A percentile compares a stretch with the other conserved stretches of the same genome.
These are phyloP conservation scores for Chenopodium suecicum DNA, from an alignment of 148 eudicot genomes.

Conservation along the genomic window DNA sequence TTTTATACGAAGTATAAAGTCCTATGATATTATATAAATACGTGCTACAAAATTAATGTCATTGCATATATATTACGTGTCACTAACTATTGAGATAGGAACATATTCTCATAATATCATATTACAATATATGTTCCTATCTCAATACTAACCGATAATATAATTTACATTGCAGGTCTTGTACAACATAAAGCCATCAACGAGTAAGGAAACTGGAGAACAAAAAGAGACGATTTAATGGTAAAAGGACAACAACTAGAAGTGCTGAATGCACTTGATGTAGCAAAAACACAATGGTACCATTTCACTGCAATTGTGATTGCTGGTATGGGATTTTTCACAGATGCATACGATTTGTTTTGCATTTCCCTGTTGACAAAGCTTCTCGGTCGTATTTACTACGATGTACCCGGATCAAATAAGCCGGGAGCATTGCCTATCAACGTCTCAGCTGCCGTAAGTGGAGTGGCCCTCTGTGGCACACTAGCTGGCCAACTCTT, in stretches of 20 bases:
- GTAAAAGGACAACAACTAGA: constrained; percentile 35
- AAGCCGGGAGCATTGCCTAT: constrained; percentile 59
- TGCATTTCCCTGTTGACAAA: constrained; percentile 64
- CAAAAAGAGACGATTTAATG: constrained; percentile 13
- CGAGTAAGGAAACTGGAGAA: no score
- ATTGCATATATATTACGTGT: no score
- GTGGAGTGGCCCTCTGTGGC: constrained; percentile 62
- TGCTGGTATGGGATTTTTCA: constrained; percentile 82
- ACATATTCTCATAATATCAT: no score
- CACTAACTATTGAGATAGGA: no score
- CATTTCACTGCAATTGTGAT: constrained; percentile 73
- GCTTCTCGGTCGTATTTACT: constrained; percentile 66
- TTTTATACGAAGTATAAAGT: no score
- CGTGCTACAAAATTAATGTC: no score
- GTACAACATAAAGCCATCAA: no score
- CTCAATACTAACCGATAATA: neutral
- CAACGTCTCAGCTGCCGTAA: constrained; percentile 49
- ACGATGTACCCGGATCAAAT: constrained; percentile 19
- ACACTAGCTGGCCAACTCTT: constrained; percentile 69
- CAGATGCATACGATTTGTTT: constrained; percentile 77
- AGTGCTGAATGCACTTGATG: constrained; percentile 62
- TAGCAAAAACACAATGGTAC: constrained; percentile 66
- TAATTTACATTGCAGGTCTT: neutral
- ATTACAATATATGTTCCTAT: no score
- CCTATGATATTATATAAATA: no score